Evolutionary conservation across 23 red algal species (phyloP).

Genomic region (Gracilaria gracilis): DNA sequence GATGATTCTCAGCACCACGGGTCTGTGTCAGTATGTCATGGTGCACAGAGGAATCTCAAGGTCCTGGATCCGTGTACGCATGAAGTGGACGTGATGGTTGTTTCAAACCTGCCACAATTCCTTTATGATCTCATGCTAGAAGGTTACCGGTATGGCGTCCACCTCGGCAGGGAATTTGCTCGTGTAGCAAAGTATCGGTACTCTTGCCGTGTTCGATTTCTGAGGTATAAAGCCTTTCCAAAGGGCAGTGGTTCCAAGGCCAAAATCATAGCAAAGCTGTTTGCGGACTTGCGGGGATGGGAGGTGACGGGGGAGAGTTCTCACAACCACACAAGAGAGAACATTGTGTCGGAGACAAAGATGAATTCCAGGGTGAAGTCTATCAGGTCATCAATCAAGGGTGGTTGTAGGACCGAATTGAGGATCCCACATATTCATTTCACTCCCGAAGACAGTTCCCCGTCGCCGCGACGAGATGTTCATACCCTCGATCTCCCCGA

Average conservation of each 20-base stretch:
- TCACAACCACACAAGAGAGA: neutral
- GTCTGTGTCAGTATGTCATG: too few relatives aligned
- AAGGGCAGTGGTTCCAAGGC: neutral
- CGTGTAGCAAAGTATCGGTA: neutral
- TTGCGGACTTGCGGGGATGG: neutral
- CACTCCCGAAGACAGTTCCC: neutral
- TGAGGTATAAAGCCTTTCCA: neutral
- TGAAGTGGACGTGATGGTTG: too few relatives aligned
- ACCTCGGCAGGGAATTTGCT: neutral
- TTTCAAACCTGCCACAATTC: neutral
- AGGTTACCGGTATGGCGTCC: neutral
- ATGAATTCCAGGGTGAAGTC: neutral
- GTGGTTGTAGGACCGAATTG: neutral
- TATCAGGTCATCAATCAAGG: neutral
- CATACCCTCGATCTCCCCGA: too few relatives aligned
- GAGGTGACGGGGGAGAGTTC: neutral
- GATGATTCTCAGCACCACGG: too few relatives aligned
- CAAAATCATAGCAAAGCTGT: neutral
- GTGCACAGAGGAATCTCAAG: too few relatives aligned
- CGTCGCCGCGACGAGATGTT: too few relatives aligned
- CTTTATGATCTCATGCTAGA: neutral
- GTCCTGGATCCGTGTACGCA: too few relatives aligned
- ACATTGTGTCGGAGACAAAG: neutral
- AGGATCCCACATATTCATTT: neutral
- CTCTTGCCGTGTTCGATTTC: neutral